A percentile compares a stretch with the other conserved stretches of the same genome.
Conservation (phyloP, 2,329 filamentous ascomycete species). For the Claviceps pazoutovae region DNA sequence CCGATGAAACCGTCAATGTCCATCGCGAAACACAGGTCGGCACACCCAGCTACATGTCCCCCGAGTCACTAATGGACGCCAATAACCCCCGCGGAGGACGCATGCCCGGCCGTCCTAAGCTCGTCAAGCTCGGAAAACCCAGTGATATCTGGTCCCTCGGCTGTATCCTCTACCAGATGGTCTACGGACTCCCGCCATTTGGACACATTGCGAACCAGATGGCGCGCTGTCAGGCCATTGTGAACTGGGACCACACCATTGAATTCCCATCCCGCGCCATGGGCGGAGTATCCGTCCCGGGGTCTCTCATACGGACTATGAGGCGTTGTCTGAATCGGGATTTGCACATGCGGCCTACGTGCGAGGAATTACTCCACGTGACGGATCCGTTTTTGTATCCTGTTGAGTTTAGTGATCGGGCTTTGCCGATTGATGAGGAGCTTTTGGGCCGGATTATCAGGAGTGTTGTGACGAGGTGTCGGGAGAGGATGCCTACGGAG, state of each 20-base stretch:
- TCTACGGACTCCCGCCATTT: conserved; percentile 92
- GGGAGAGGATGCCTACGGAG: conserved; percentile 44
- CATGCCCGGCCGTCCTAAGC: conserved; percentile 40
- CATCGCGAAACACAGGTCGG: conserved; percentile 92
- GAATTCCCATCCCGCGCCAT: conserved; percentile 57
- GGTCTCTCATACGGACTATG: conserved; percentile 46
- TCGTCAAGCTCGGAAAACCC: conserved; percentile 93
- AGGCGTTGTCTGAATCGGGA: conserved; percentile 49
- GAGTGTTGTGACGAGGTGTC: conserved; percentile 45
- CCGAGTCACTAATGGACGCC: conserved; percentile 80
- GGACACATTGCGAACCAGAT: conserved; percentile 82
- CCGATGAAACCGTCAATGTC: conserved; percentile 91
- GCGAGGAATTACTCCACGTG: conserved; percentile 44
- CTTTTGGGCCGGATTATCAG: conserved; percentile 47
- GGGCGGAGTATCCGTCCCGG: conserved; percentile 47
- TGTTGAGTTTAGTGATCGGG: conserved; percentile 37
- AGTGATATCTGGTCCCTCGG: conserved; percentile 93
- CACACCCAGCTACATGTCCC: conserved; percentile 97
- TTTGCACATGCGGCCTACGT: conserved; percentile 47
- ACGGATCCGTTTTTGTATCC: conserved; percentile 53
- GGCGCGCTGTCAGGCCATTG: conserved; percentile 74
- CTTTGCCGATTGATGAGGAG: conserved; percentile 48
- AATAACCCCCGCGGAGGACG: conserved; percentile 46
- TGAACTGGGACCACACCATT: conserved; percentile 61
- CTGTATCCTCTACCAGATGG: conserved; percentile 96